Conservation (phyloP, 352 stramenopile species). For the Pythium insidiosum region DNA sequence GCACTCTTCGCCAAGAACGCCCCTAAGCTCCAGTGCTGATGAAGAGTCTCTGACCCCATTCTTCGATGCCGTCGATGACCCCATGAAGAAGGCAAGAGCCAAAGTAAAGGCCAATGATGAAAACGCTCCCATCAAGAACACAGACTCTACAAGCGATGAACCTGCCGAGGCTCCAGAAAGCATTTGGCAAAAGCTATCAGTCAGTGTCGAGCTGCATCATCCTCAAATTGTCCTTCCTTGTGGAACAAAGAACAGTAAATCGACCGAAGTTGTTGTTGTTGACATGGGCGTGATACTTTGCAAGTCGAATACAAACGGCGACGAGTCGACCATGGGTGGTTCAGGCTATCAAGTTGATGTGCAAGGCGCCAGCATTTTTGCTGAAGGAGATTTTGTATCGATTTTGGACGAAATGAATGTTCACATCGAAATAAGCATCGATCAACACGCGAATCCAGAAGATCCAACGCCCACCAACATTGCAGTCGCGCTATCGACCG, state of each 20-base stretch:
- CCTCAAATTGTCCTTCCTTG: conserved; percentile 37
- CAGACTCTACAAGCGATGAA: no score
- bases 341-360: neutral
- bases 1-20: no score
- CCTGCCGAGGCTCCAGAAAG: no score
- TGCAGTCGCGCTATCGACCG: no score
- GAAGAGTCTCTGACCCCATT: no score
- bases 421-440: neutral
- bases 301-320: conserved; percentile 10
- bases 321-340: neutral
- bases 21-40: no score
- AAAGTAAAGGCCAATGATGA: no score
- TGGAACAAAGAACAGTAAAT: conserved; percentile 10
- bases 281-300: conserved; percentile 40
- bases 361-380: no score
- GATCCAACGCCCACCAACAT: no score
- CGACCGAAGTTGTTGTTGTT: conserved; percentile 27
- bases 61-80: conserved; percentile 57
- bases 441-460: neutral
- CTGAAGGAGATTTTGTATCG: neutral
- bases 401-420: neutral
- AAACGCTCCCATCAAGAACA: no score
- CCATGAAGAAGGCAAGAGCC: no score
- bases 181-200: no score
- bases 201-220: conserved; percentile 25